Conservation (phyloP, 176 grass and related monocot genomes). For the Ensete glaucum region DNA sequence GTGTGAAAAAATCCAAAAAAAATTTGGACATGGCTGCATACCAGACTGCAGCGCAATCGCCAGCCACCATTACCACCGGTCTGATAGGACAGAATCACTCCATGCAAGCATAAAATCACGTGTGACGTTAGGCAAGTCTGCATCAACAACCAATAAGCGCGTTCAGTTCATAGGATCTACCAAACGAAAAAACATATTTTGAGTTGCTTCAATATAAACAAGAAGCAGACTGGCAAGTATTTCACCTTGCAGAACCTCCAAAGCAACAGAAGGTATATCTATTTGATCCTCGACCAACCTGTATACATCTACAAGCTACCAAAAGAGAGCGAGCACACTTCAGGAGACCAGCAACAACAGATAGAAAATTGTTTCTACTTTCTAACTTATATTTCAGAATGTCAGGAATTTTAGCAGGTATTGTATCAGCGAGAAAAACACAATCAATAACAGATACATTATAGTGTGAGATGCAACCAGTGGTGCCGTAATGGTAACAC, state of each 20-base stretch:
- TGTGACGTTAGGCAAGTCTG: slow-evolving; percentile 73
- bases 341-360: not conserved
- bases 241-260: slow-evolving; percentile 78
- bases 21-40: not conserved
- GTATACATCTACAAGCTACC: slow-evolving; percentile 87
- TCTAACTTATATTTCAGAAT: too few relatives aligned
- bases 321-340: not conserved
- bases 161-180: slow-evolving; percentile 3
- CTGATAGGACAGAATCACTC: slow-evolving; percentile 77
- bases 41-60: not conserved
- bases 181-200: not conserved
- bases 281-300: slow-evolving; percentile 86
- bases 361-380: not conserved
- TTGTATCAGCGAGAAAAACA: too few relatives aligned
- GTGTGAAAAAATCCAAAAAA: not conserved
- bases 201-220: not conserved
- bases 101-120: slow-evolving; percentile 89
- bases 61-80: slow-evolving; percentile 32
- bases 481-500: not conserved
- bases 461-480: too few relatives aligned
- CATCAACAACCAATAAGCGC: slow-evolving; percentile 1
- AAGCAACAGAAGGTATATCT: slow-evolving; percentile 76
- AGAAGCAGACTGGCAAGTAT: slow-evolving; percentile 3
- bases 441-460: too few relatives aligned
- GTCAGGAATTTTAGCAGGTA: too few relatives aligned